Conservation (phyloP, 495 filamentous ascomycete species). For the Eremomyces bilateralis region DNA sequence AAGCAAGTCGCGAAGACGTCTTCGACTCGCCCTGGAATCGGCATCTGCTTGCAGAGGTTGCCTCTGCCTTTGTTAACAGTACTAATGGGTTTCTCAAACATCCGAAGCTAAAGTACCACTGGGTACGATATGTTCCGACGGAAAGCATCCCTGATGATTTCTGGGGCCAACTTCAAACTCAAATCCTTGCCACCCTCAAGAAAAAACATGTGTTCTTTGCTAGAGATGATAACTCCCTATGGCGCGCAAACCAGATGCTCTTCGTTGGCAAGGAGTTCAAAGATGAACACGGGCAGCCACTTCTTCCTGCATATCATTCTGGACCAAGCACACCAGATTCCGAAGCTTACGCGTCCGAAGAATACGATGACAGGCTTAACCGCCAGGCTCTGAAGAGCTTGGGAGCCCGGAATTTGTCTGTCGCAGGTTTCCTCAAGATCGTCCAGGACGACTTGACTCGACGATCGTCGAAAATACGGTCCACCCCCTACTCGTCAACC, state of each 20-base stretch:
- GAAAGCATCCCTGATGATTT: slow-evolving; percentile 2
- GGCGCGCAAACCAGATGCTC: not conserved
- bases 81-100: not conserved
- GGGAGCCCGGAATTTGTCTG: not conserved
- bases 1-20: slow-evolving; percentile 1
- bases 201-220: slow-evolving; percentile 1
- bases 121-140: slow-evolving; percentile 3
- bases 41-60: not conserved
- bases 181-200: not conserved
- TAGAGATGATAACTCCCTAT: slow-evolving; percentile 1
- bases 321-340: not conserved
- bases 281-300: not conserved
- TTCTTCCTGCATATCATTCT: not conserved
- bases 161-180: slow-evolving; percentile 1
- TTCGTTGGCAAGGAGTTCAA: not conserved
- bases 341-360: slow-evolving; percentile 1
- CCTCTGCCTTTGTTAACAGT: not conserved
- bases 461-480: not conserved
- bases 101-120: slow-evolving; percentile 1
- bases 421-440: not conserved
- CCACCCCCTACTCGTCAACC: not conserved
- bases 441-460: slow-evolving; percentile 1
- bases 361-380: slow-evolving; percentile 1
- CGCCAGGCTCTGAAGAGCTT: not conserved
- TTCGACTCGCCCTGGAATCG: not conserved